Conservation (phyloP, 1,284 basidiomycete genomes). For the Volvariella volvacea region DNA sequence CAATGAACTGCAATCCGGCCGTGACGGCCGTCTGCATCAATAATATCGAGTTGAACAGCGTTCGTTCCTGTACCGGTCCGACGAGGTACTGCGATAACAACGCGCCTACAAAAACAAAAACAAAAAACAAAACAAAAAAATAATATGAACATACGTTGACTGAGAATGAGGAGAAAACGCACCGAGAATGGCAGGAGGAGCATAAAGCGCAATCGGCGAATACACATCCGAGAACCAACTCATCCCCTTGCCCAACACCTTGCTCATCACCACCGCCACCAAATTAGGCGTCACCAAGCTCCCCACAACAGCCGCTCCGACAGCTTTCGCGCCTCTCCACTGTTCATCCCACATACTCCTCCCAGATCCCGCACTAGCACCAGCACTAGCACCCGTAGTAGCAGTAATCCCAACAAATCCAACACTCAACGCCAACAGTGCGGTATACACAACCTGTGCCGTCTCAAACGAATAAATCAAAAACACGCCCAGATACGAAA, state of each 20-base stretch:
- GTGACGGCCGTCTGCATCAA: slow-evolving; percentile 52
- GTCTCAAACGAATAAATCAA: slow-evolving; percentile 71
- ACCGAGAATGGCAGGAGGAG: slow-evolving; percentile 68
- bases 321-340: slow-evolving; percentile 33
- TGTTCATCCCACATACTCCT: slow-evolving; percentile 29
- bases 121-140: no score
- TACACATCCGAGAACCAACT: slow-evolving; percentile 80
- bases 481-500: slow-evolving; percentile 64
- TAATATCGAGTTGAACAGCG: slow-evolving; percentile 55
- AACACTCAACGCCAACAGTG: slow-evolving; percentile 41
- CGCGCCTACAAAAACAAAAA: slow-evolving; percentile 38
- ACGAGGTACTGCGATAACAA: slow-evolving; percentile 51
- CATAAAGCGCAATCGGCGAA: slow-evolving; percentile 71
- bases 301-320: slow-evolving; percentile 45
- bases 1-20: slow-evolving; percentile 47
- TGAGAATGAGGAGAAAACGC: slow-evolving; percentile 14
- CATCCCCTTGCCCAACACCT: slow-evolving; percentile 59
- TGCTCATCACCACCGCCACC: slow-evolving; percentile 68
- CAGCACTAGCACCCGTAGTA: slow-evolving; percentile 24
- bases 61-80: slow-evolving; percentile 49
- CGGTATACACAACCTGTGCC: slow-evolving; percentile 66
- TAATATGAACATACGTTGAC: slow-evolving; percentile 4
- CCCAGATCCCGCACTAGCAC: not conserved
- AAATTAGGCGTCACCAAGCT: slow-evolving; percentile 62
- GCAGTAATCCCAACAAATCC: slow-evolving; percentile 31